Evolutionary conservation across 2,329 filamentous ascomycete species (phyloP), one percentile per base, ranked within the genome.

Genomic region (Sclerotinia spermophila): DNA sequence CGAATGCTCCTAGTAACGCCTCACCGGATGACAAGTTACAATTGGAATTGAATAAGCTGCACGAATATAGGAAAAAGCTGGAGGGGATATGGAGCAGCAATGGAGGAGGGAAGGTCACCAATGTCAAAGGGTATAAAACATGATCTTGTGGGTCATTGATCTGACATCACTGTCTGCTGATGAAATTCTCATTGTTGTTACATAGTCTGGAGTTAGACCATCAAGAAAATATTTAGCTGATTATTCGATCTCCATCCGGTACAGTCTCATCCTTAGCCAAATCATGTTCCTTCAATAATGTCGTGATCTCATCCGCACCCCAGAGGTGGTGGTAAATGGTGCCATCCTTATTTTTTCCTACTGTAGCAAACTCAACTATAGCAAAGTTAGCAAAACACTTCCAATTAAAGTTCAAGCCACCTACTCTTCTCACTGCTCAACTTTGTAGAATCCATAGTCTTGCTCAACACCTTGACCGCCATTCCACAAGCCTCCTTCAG

Each of bases 381-480:
- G 5, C 8, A 19, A 21, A 3, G 61, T 79, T 75, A 79, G 75
- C 59, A 70, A 27, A 30, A 5, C n/a, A 53, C 27, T 55, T 30
- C 5, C 19, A 60, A 51, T 5, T 33, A 24, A 13, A 24, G 19
- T 58, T 27, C 51, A 35, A 59, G 10, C 35, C 58, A 86, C 92
- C 82, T 84, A 97, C 94, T 97, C 89, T 99, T 99, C 87, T 99
- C 96, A 80, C 94, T 97, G 85, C 94, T 97, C 80, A 99, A 84
- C 86, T 97, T 99, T 69, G 95, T 98, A 69, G 94, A 97, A 82
- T 99, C 96, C 96, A 99, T 99, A 8, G 96, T 99, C 90, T 99
- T 99, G 87, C 96, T 98, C 75, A 99, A 84, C 74, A 99, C 96
- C 87, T 99, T 99, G 81, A 99, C 96, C 17, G 96, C 96, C 86